Base-by-base conservation (phyloP, 2,329 filamentous ascomycete species). In the Calonectria pauciramosa region DNA sequence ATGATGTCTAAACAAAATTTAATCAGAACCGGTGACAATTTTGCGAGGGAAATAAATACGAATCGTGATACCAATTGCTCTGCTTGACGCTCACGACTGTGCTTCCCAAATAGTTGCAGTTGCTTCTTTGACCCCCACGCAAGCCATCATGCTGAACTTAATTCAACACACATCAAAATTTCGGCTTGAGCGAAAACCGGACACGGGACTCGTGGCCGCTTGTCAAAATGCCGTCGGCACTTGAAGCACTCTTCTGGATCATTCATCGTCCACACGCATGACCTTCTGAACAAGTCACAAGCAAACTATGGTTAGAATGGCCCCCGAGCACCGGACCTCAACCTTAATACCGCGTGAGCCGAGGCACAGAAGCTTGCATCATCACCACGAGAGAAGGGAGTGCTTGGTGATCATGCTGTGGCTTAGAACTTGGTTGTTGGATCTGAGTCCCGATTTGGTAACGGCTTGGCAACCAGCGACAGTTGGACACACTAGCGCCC, bases 391-490 rank as follows among this genome's bases (percentile, higher is more conserved):
- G 32, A 7, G 52, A 56, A 23, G 7, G 34, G 13, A 18, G 56
- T 26, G n/a, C 23, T 26, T 60, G 56, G n/a, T 32, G 16, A 49
- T 23, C 10, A 54, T 52, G 44, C 41, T 30, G 56, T 70, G 44
- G 68, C 56, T 28, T 26, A 32, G 32, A 23, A 60, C 36, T 16
- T 54, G 52, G 28, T n/a, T 47, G 52, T 32, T 70, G 56, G 44
- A 51, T 49, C 41, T 70, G 36, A 26, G 54, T 28, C 56, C 68
- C 26, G 23, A 64, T 60, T 69, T 64, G 44, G 68, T n/a, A 47
- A 49, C 44, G 36, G 54, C 54, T 41, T 70, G 41, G 54, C 23
- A 52, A 51, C 34, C 28, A 30, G 41, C 36, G 54, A 44, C 68
- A 63, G 56, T 63, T 63, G 54, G 34, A 28, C 44, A 32, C 44